Percentiles rank a stretch among this genome's conserved stretches.
Conservation (phyloP, 441 rosid species). For the Adansonia rubrostipa region DNA sequence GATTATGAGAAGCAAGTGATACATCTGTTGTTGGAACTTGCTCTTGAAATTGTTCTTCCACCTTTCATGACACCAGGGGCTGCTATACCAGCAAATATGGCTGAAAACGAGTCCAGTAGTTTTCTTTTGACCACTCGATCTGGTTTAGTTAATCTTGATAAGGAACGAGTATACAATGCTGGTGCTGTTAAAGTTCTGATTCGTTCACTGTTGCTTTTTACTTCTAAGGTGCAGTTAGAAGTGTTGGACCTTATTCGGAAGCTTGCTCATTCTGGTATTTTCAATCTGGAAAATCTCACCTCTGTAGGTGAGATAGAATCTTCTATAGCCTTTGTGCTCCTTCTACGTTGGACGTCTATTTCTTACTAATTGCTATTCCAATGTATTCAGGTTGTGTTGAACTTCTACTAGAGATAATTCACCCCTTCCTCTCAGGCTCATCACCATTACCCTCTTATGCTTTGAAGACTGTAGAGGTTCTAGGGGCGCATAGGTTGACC, state of each 20-base stretch:
- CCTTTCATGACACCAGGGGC: conserved; percentile 78
- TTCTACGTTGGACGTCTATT: conserved; percentile 28
- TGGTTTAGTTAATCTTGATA: conserved; percentile 75
- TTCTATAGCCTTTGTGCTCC: conserved; percentile 10
- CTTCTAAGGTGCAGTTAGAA: conserved; percentile 95
- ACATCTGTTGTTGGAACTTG: conserved; percentile 90
- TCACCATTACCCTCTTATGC: conserved; percentile 83
- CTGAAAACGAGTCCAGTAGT: conserved; percentile 54
- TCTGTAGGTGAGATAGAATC: conserved; percentile 78
- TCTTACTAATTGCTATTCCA: conserved; percentile 26
- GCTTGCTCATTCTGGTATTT: conserved; percentile 92
- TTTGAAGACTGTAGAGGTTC: conserved; percentile 94
- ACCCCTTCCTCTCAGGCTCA: conserved; percentile 87
- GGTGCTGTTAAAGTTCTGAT: conserved; percentile 89
- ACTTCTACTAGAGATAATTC: conserved; percentile 89
- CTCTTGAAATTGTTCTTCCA: conserved; percentile 93
- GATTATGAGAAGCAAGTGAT: conserved; percentile 97
- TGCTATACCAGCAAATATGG: conserved; percentile 44
- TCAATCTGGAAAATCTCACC: conserved; percentile 96
- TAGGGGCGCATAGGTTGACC: conserved; percentile 92
- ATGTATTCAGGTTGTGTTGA: conserved; percentile 83
- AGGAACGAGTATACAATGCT: conserved; percentile 89
- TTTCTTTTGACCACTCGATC: conserved; percentile 68
- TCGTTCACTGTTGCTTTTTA: conserved; percentile 87
- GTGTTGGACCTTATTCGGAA: conserved; percentile 78